Conservation (phyloP, 306 rosid species). For the Cucumis cinereus region DNA sequence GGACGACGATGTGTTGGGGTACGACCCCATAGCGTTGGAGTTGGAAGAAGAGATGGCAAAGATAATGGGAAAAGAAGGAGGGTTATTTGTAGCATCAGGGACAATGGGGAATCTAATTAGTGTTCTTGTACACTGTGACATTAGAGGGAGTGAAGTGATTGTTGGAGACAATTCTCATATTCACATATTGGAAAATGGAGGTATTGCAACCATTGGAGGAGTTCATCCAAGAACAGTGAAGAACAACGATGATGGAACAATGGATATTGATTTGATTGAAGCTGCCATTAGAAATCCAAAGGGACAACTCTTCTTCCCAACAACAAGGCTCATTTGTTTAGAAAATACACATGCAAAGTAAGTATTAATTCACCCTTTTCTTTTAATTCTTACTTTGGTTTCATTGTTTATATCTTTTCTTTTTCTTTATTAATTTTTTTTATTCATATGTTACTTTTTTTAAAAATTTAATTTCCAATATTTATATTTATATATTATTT, state of each 20-base stretch:
- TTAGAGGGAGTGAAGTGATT: slow-evolving; percentile 89
- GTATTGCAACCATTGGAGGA: slow-evolving; percentile 84
- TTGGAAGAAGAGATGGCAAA: slow-evolving; percentile 67
- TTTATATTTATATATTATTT: too few species aligned
- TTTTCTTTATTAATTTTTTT: too few species aligned
- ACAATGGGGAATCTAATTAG: slow-evolving; percentile 91
- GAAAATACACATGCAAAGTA: slow-evolving; percentile 91
- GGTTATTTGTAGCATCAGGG: slow-evolving; percentile 82
- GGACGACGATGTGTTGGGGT: slow-evolving; percentile 31
- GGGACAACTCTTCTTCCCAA: slow-evolving; percentile 52
- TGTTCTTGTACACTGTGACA: slow-evolving; percentile 77
- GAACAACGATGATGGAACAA: slow-evolving; percentile 77
- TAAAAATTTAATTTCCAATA: too few species aligned
- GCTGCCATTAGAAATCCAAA: slow-evolving; percentile 65
- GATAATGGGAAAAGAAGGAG: slow-evolving; percentile 73
- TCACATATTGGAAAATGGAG: slow-evolving; percentile 76
- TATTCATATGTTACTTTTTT: too few species aligned
- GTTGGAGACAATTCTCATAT: slow-evolving; percentile 73
- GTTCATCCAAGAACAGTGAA: slow-evolving; percentile 66
- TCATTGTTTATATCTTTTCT: too few species aligned
- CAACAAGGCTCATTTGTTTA: slow-evolving; percentile 82
- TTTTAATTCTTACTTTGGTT: too few species aligned
- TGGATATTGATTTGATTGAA: slow-evolving; percentile 61
- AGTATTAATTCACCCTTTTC: neutral
- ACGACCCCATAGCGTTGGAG: slow-evolving; percentile 57